Evolutionary conservation across 2,329 filamentous ascomycete genomes (phyloP).

Genomic region (Alternaria burnsii): DNA sequence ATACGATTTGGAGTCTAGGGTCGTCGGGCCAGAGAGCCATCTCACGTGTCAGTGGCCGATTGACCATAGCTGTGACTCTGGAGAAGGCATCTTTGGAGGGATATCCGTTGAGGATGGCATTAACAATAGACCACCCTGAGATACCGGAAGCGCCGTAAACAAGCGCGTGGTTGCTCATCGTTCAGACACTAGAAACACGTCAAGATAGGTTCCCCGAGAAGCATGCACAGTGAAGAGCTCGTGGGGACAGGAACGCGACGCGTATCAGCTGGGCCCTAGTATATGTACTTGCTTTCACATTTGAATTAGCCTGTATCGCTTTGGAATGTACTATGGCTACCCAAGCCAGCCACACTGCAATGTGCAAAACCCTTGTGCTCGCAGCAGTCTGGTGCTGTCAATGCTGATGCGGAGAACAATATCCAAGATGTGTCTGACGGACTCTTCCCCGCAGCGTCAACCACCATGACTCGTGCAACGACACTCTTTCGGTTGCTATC

Average conservation of each 20-base stretch:
- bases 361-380: not conserved
- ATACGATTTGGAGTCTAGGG: constrained; percentile 49
- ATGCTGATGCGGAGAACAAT: constrained; percentile 36
- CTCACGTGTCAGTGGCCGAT: constrained; percentile 51
- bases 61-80: constrained; percentile 59
- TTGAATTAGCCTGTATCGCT: not conserved
- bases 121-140: constrained; percentile 60
- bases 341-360: constrained; percentile 6
- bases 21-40: constrained; percentile 50
- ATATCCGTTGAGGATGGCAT: constrained; percentile 58
- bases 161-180: constrained; percentile 45
- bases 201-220: not conserved
- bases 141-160: constrained; percentile 59
- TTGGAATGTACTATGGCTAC: not conserved
- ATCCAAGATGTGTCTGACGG: constrained; percentile 30
- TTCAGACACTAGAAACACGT: not conserved
- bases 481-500: not conserved
- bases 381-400: not conserved
- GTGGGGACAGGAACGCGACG: not conserved
- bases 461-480: constrained; percentile 35
- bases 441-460: constrained; percentile 24
- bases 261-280: not conserved
- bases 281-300: constrained; percentile 6
- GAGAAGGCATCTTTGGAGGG: constrained; percentile 55
- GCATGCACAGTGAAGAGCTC: not conserved